phyloP scores from a whole-genome alignment of 1,284 basidiomycete genomes.

The Pseudozyma sp. region DNA sequence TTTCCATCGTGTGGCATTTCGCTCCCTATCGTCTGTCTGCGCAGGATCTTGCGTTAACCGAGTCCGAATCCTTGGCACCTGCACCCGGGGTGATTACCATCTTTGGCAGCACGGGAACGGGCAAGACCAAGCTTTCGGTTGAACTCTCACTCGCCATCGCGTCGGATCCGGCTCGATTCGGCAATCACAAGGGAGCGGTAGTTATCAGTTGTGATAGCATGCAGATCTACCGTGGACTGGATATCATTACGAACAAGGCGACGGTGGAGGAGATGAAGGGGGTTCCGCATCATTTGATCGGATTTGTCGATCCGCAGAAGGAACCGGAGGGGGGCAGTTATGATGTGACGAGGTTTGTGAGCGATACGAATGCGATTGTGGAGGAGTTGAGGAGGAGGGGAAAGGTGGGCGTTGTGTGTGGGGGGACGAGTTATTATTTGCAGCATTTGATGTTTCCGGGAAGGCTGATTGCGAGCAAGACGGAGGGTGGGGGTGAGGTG shows the following conservation, averaged over 20 bases:
- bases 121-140: constrained; percentile 92
- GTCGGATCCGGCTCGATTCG: neutral
- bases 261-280: constrained; percentile 80
- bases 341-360: constrained; percentile 71
- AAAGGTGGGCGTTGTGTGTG: constrained; percentile 87
- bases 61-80: too few species aligned
- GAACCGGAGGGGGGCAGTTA: constrained; percentile 74
- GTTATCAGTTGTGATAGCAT: constrained; percentile 97
- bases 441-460: constrained; percentile 79
- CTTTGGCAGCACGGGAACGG: constrained; percentile 94
- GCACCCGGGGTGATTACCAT: constrained; percentile 74
- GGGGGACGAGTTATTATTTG: constrained; percentile 96
- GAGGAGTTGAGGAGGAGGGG: neutral
- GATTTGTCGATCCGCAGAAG: constrained; percentile 83
- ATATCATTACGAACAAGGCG: constrained; percentile 95
- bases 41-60: constrained; percentile 12
- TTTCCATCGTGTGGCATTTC: neutral
- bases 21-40: neutral
- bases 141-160: constrained; percentile 79
- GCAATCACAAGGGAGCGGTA: constrained; percentile 65
- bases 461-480: constrained; percentile 50
- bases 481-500: neutral
- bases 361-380: constrained; percentile 62
- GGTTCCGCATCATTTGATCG: constrained; percentile 88
- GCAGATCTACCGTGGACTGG: constrained; percentile 95